phyloP scores from a whole-genome alignment of 192 early-diverging fungal species.

The Geranomyces michiganensis region DNA sequence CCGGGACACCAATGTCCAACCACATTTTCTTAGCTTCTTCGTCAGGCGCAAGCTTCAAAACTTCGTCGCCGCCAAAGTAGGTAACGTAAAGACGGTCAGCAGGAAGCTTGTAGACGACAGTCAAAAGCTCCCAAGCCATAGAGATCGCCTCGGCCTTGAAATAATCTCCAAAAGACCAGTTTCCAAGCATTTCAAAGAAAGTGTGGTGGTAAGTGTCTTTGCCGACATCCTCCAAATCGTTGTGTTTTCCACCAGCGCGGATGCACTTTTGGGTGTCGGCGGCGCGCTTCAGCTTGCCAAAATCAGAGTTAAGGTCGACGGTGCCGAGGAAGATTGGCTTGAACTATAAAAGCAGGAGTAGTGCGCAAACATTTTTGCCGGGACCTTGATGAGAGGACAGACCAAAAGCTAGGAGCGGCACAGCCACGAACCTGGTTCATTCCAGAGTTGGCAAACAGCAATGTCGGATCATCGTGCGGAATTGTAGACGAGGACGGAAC shows the following conservation, averaged over 20 bases:
- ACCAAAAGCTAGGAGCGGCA: too few species aligned
- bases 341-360: too few species aligned
- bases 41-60: slow-evolving; percentile 80
- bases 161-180: slow-evolving; percentile 99
- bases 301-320: slow-evolving; percentile 88
- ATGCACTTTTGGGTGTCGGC: slow-evolving; percentile 99
- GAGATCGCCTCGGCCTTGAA: slow-evolving; percentile 95
- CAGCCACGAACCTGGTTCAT: slow-evolving; percentile 99
- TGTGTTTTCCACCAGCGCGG: slow-evolving; percentile 99
- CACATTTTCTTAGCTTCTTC: slow-evolving; percentile 89
- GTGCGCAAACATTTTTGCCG: too few species aligned
- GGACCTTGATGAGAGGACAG: too few species aligned
- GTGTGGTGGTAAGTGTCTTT: slow-evolving; percentile 99
- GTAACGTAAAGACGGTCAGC: slow-evolving; percentile 92
- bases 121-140: slow-evolving; percentile 92
- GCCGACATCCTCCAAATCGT: slow-evolving; percentile 98
- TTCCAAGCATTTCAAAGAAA: slow-evolving; percentile 99
- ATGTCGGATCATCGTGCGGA: slow-evolving; percentile 94
- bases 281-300: slow-evolving; percentile 89
- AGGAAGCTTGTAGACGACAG: slow-evolving; percentile 77
- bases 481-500: slow-evolving; percentile 90
- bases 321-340: slow-evolving; percentile 97
- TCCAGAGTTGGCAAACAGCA: slow-evolving; percentile 95
- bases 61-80: slow-evolving; percentile 92
- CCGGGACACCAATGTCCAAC: slow-evolving; percentile 85